These are phyloP conservation scores for Moricandia arvensis DNA, from an alignment of 345 rosid genomes.

Conservation along the genomic window DNA sequence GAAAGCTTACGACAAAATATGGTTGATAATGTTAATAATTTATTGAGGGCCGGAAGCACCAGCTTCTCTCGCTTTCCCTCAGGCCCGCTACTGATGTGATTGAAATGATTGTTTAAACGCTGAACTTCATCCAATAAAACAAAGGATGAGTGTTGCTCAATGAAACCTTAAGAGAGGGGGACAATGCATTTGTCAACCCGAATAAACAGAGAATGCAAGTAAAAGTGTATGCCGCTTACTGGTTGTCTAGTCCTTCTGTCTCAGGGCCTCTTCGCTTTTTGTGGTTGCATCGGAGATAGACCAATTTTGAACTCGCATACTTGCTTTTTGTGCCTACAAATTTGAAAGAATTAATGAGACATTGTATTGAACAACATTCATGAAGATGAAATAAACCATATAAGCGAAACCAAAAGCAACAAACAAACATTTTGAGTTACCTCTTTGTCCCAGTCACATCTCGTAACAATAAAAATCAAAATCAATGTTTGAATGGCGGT, in stretches of 20 bases:
- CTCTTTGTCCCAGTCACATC: conserved; percentile 61
- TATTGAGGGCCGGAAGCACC: too few relatives aligned
- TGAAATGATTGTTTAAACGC: too few relatives aligned
- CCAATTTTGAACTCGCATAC: neutral
- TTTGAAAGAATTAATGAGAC: neutral
- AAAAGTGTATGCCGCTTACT: neutral
- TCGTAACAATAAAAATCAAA: conserved; percentile 40
- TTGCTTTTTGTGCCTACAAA: conserved; percentile 23
- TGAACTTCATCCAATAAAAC: too few relatives aligned
- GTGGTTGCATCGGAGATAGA: neutral
- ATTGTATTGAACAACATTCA: neutral
- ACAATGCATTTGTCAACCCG: too few relatives aligned
- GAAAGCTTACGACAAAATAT: too few relatives aligned
- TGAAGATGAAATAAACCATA: neutral
- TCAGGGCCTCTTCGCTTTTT: neutral
- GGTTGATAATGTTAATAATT: too few relatives aligned
- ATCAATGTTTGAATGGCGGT: conserved; percentile 55
- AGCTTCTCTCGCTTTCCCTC: too few relatives aligned
- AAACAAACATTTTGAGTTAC: conserved; percentile 20
- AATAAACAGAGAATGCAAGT: neutral
- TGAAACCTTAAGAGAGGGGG: too few relatives aligned
- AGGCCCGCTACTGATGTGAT: too few relatives aligned
- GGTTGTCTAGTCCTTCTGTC: neutral
- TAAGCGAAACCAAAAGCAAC: neutral
- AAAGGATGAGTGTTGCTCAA: too few relatives aligned